Conservation (phyloP, 1,284 basidiomycete genomes). For the Pascua sp. region DNA sequence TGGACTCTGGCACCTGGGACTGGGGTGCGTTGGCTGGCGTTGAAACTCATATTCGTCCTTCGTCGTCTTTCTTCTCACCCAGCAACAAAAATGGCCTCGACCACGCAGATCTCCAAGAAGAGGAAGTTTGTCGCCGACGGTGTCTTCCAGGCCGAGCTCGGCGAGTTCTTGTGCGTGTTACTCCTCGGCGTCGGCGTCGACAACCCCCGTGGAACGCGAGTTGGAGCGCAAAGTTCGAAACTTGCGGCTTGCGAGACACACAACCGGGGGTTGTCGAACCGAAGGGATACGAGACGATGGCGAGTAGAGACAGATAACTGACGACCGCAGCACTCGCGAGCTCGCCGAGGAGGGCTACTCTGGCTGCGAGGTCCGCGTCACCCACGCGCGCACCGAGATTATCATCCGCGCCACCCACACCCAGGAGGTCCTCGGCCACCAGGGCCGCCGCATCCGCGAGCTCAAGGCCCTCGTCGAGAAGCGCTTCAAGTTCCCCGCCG, state of each 20-base stretch:
- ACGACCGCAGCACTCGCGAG: constrained; percentile 72
- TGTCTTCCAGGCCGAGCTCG: constrained; percentile 97
- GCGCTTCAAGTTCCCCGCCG: constrained; percentile 99
- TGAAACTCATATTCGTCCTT: no score
- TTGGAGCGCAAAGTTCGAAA: background rate
- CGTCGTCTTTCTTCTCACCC: background rate
- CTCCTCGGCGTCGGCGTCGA: background rate
- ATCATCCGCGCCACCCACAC: constrained; percentile 99
- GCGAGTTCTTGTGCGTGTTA: constrained; percentile 77
- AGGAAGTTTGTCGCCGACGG: constrained; percentile 96
- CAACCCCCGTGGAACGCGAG: background rate
- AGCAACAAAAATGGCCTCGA: constrained; percentile 44
- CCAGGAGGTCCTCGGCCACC: constrained; percentile 99
- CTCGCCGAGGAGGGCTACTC: constrained; percentile 99
- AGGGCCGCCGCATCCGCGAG: constrained; percentile 98
- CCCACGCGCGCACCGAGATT: constrained; percentile 99
- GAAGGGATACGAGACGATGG: background rate
- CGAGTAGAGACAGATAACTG: background rate
- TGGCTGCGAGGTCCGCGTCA: constrained; percentile 99
- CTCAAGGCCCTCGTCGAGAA: constrained; percentile 98
- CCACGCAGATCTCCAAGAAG: constrained; percentile 88
- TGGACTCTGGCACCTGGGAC: no score
- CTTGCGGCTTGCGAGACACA: background rate
- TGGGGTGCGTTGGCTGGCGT: no score
- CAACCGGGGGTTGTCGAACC: background rate